Evolutionary conservation across 495 filamentous ascomycete species (phyloP), one percentile per base, ranked within the genome.

Genomic region (Penicillium ochrochloron): DNA sequence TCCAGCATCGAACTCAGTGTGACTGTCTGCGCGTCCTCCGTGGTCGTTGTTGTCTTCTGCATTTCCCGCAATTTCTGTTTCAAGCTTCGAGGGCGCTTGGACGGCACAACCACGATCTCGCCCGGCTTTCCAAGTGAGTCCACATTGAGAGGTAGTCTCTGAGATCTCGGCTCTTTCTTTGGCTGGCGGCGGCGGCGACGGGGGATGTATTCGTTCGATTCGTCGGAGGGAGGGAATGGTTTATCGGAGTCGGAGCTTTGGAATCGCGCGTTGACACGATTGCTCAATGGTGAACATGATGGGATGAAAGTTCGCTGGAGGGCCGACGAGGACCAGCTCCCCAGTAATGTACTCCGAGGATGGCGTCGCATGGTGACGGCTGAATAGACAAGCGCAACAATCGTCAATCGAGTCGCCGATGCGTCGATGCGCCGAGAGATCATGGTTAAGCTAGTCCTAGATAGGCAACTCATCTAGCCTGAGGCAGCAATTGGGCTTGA

Each of bases 91-190:
- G 68, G 66, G 27, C 66, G 70, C 25, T 65, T 61, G 23, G 41
- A 51, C 15, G 61, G 63, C 21, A 84, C 63, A 34, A 83, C 67
- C 19, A 83, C 69, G 5, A 83, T 77, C 55, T 83, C 69, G 8
- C 72, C 80, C 0, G 78, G 79, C 53, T 78, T 65, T 14, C 82
- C 82, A 9, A 84, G 63, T 1, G 75, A 53, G 34, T 75, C 58
- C n/a, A 82, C 67, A 51, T 64, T 70, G 27, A 82, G 69, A 19
- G 65, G 39, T 1, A 65, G 25, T 37, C 61, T 62, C 37, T 56
- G 23, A 14, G 14, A 15, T 31, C 56, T 19, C 2, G 33, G 50
- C 3, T 12, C 15, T 55, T 19, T 56, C 54, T 42, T 53, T n/a
- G 35, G 34, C 25, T 27, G 25, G 11, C 46, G 59, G 35, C 51